Evolutionary conservation across 805 yeast genomes (phyloP).

Genomic region (Grigorovia humatica): DNA sequence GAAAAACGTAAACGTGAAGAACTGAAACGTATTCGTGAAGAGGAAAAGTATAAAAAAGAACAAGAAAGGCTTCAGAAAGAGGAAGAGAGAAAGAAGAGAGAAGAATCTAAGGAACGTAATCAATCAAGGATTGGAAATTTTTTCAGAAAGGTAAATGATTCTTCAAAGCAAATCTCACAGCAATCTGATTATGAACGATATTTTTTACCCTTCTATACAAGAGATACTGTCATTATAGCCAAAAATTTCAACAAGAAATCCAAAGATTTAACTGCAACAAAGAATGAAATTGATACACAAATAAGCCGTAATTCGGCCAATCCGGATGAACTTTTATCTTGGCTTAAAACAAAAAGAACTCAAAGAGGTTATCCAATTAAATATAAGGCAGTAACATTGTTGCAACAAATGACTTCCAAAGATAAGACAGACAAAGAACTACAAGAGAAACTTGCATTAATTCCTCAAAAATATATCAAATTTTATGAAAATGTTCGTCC

Average conservation of each 20-base stretch:
- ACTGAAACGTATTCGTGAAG: conserved; percentile 11
- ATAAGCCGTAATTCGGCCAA: conserved; percentile 1
- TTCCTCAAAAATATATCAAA: conserved; percentile 32
- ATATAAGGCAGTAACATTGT: conserved; percentile 25
- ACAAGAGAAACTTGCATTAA: conserved; percentile 17
- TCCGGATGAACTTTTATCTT: conserved; percentile 4
- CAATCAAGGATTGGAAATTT: conserved; percentile 31
- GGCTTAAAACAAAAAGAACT: conserved; percentile 14
- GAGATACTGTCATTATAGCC: conserved; percentile 26
- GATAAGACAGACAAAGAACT: conserved; percentile 32
- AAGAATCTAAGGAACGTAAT: conserved; percentile 29
- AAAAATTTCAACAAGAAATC: conserved; percentile 4
- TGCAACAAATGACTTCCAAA: conserved; percentile 29
- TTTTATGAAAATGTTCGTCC: conserved; percentile 43
- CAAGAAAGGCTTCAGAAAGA: conserved; percentile 18
- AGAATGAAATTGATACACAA: conserved; percentile 20
- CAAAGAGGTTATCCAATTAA: conserved; percentile 21
- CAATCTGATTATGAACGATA: conserved; percentile 26
- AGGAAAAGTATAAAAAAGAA: conserved; percentile 13
- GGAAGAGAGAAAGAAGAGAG: conserved; percentile 21
- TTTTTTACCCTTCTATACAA: conserved; percentile 31
- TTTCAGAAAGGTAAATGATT: conserved; percentile 23
- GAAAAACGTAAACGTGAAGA: conserved; percentile 8
- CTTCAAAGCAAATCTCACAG: conserved; percentile 11
- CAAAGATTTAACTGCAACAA: conserved; percentile 4